phyloP scores from a whole-genome alignment of 257 asterid species.

The Coffea canephora region DNA sequence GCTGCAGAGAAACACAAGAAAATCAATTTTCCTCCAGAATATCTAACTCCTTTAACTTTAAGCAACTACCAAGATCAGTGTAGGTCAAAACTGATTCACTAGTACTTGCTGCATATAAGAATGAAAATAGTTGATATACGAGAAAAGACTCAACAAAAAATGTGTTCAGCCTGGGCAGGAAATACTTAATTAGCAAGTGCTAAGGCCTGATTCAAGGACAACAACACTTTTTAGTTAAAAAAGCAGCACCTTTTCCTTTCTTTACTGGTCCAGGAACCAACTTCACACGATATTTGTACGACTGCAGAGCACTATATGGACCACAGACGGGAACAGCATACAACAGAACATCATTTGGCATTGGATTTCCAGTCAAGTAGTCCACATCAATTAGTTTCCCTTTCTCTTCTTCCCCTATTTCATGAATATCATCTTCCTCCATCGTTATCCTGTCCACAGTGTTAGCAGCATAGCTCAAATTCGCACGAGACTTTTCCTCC shows the following conservation, averaged over 20 bases:
- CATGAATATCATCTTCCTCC: conserved; percentile 96
- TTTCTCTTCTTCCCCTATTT: conserved; percentile 96
- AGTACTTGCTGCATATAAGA: background rate
- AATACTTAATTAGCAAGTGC: background rate
- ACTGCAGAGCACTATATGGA: conserved; percentile 83
- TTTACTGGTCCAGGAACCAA: conserved; percentile 85
- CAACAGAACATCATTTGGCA: conserved; percentile 63
- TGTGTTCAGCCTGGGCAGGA: background rate
- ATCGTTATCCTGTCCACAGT: conserved; percentile 67
- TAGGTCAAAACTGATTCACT: background rate
- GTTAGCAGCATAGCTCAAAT: conserved; percentile 17
- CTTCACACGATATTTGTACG: conserved; percentile 91
- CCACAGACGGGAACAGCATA: conserved; percentile 94
- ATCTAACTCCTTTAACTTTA: background rate
- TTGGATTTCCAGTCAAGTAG: conserved; percentile 90
- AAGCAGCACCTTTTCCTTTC: conserved; percentile 81
- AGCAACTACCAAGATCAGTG: background rate
- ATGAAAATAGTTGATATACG: background rate
- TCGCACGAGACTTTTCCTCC: conserved; percentile 21
- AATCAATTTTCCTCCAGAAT: background rate
- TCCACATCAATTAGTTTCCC: conserved; percentile 82
- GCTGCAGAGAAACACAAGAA: conserved; percentile 44
- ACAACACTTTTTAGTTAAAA: too few relatives aligned
- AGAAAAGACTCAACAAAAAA: background rate
- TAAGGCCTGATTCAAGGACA: background rate